Evolutionary conservation across 2,329 filamentous ascomycete genomes (phyloP).

Genomic region (Ophioceras dolichostomum): DNA sequence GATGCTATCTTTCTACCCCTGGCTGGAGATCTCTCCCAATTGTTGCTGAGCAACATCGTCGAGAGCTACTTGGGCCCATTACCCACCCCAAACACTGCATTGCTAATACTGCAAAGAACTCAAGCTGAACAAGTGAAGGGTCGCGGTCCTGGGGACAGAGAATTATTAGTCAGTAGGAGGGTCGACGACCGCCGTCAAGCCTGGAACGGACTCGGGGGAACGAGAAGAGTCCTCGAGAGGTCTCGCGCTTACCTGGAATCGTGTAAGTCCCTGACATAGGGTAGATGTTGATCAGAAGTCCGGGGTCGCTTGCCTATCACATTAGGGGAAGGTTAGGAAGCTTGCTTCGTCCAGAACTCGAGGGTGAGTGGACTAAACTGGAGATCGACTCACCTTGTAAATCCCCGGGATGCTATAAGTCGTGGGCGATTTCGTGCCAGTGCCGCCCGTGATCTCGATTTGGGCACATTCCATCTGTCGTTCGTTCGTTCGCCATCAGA

Average conservation of each 20-base stretch:
- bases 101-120: too few relatives aligned
- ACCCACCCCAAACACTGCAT: too few relatives aligned
- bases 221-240: background rate
- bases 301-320: slow-evolving; percentile 21
- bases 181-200: background rate
- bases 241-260: slow-evolving; percentile 17
- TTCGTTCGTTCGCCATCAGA: background rate
- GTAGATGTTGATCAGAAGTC: slow-evolving; percentile 23
- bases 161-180: background rate
- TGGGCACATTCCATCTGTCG: slow-evolving; percentile 23
- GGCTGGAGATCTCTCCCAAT: too few relatives aligned
- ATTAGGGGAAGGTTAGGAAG: too few relatives aligned
- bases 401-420: slow-evolving; percentile 23
- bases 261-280: slow-evolving; percentile 16
- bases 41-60: too few relatives aligned
- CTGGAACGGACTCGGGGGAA: background rate
- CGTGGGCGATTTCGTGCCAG: slow-evolving; percentile 14
- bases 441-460: slow-evolving; percentile 21
- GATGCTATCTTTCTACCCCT: too few relatives aligned
- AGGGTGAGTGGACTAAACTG: background rate
- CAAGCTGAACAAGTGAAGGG: background rate
- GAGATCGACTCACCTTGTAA: slow-evolving; percentile 16
- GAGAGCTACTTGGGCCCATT: too few relatives aligned
- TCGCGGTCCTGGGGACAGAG: background rate
- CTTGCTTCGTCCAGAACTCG: background rate